Conservation (phyloP, 495 filamentous ascomycete species). For the Neurospora sp. region DNA sequence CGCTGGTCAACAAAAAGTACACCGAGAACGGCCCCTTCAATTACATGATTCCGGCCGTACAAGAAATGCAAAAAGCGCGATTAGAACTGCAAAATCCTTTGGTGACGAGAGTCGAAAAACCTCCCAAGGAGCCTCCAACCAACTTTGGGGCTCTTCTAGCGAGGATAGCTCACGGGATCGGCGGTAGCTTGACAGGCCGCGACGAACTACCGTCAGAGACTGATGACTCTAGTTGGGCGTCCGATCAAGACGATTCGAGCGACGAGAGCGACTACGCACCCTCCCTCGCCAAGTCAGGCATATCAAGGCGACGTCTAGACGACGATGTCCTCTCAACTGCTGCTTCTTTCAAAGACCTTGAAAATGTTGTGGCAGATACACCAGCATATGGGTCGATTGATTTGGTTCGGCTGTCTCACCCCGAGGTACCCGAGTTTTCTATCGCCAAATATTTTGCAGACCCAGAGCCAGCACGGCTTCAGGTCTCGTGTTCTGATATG, state of each 20-base stretch:
- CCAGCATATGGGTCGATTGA: slow-evolving; percentile 30
- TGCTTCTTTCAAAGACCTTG: slow-evolving; percentile 39
- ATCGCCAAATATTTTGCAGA: slow-evolving; percentile 40
- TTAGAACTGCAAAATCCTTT: neutral
- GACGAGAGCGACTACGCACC: slow-evolving; percentile 31
- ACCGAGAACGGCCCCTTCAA: slow-evolving; percentile 38
- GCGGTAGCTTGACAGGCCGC: slow-evolving; percentile 16
- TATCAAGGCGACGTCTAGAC: slow-evolving; percentile 27
- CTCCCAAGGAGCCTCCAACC: slow-evolving; percentile 27
- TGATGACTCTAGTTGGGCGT: slow-evolving; percentile 34
- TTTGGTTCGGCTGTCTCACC: slow-evolving; percentile 27
- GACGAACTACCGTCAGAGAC: slow-evolving; percentile 35
- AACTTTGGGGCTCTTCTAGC: slow-evolving; percentile 25
- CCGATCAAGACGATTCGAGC: slow-evolving; percentile 41
- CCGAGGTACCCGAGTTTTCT: slow-evolving; percentile 32
- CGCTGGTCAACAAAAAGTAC: slow-evolving; percentile 41
- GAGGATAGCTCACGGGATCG: slow-evolving; percentile 17
- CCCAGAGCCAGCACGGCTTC: slow-evolving; percentile 34
- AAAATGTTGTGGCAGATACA: slow-evolving; percentile 22
- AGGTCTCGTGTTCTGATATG: slow-evolving; percentile 32
- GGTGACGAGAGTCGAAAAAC: slow-evolving; percentile 6
- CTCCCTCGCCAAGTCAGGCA: slow-evolving; percentile 35
- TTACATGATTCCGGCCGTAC: slow-evolving; percentile 20
- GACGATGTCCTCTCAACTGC: slow-evolving; percentile 38
- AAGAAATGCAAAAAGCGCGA: slow-evolving; percentile 10